phyloP scores from a whole-genome alignment of 2,329 filamentous ascomycete genomes.

The Sporothrix humicola region DNA sequence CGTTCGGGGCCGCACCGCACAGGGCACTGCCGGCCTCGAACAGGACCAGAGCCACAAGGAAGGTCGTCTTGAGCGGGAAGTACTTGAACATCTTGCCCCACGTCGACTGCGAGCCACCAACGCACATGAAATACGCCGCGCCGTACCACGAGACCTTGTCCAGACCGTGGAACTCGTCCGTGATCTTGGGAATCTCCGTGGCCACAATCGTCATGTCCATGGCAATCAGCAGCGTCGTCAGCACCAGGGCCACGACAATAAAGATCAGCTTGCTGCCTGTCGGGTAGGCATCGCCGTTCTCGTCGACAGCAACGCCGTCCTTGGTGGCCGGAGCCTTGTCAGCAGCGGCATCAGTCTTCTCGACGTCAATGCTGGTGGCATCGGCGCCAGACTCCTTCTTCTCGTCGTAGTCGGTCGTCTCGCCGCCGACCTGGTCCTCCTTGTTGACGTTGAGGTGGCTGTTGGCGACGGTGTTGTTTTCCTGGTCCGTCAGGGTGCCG shows the following conservation, averaged over 20 bases:
- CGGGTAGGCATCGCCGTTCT: slow-evolving; percentile 47
- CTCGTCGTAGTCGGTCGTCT: slow-evolving; percentile 28
- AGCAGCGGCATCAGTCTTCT: slow-evolving; percentile 5
- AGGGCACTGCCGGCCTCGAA: slow-evolving; percentile 46
- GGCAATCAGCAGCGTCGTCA: slow-evolving; percentile 56
- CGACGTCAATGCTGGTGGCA: slow-evolving; percentile 29
- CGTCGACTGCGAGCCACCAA: slow-evolving; percentile 53
- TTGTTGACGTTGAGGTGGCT: neutral
- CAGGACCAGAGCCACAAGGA: slow-evolving; percentile 32
- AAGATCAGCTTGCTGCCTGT: slow-evolving; percentile 48
- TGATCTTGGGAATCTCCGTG: slow-evolving; percentile 63
- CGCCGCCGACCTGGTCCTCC: slow-evolving; percentile 9
- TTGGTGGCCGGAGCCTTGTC: neutral
- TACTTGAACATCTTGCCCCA: slow-evolving; percentile 59
- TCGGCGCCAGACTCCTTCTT: slow-evolving; percentile 30
- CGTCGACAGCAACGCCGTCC: neutral
- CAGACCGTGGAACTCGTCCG: slow-evolving; percentile 57
- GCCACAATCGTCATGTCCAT: slow-evolving; percentile 62
- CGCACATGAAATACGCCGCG: slow-evolving; percentile 58
- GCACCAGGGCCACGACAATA: slow-evolving; percentile 55
- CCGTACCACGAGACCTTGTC: slow-evolving; percentile 65
- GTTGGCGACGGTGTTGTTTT: neutral
- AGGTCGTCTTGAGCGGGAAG: slow-evolving; percentile 49
- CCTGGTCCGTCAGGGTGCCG: neutral
- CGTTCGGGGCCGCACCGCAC: slow-evolving; percentile 52